Evolutionary conservation across 441 rosid species (phyloP).

Genomic region (Aleurites moluccanus): DNA sequence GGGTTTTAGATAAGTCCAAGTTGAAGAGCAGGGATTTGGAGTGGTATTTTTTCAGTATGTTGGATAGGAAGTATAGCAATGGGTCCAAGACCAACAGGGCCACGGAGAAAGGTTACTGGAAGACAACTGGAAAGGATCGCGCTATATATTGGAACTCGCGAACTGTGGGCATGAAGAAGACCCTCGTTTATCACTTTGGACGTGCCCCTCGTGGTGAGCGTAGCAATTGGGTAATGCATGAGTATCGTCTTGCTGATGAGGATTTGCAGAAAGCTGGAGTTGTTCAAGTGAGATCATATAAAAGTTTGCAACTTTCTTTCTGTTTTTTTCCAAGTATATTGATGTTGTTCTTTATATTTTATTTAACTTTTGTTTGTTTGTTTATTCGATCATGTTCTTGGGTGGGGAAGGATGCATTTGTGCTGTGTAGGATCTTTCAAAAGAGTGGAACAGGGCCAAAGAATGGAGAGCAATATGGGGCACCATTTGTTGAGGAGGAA

Average conservation of each 20-base stretch:
- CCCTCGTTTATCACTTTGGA: slow-evolving; percentile 86
- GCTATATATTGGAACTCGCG: slow-evolving; percentile 44
- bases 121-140: slow-evolving; percentile 93
- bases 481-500: slow-evolving; percentile 93
- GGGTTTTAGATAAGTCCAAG: slow-evolving; percentile 62
- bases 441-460: slow-evolving; percentile 98
- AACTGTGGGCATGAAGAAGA: slow-evolving; percentile 90
- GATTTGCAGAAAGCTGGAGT: slow-evolving; percentile 60
- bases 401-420: slow-evolving; percentile 74
- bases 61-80: slow-evolving; percentile 83
- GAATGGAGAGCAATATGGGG: slow-evolving; percentile 98
- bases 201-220: slow-evolving; percentile 92
- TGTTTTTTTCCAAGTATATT: background rate
- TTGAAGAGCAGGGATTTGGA: slow-evolving; percentile 90
- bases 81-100: slow-evolving; percentile 94
- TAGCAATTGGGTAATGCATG: slow-evolving; percentile 97
- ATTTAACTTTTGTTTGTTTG: slow-evolving; percentile 15
- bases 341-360: slow-evolving; percentile 9
- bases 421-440: slow-evolving; percentile 87
- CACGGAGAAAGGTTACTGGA: slow-evolving; percentile 96
- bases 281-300: slow-evolving; percentile 52
- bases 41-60: slow-evolving; percentile 87
- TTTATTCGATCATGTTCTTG: background rate
- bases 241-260: slow-evolving; percentile 80
- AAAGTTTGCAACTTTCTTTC: background rate